These are phyloP conservation scores for Calonectria pseudoreteaudii DNA, from an alignment of 2,329 filamentous ascomycete genomes.

Conservation along the genomic window DNA sequence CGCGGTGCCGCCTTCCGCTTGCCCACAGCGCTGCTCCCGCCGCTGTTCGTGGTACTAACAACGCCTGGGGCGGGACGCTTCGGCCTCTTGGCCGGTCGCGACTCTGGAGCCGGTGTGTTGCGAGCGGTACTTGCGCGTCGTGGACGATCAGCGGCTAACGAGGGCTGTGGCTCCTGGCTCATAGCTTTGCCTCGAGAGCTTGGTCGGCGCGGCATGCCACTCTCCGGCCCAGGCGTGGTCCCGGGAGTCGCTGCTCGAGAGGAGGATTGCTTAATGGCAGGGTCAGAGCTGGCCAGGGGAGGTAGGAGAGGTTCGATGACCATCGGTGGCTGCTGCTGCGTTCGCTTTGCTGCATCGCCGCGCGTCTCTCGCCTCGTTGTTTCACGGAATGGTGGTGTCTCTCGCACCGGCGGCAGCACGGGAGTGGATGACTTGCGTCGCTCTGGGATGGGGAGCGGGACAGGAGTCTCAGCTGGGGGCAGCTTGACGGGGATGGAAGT, in stretches of 20 bases:
- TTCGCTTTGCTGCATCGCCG: constrained; percentile 56
- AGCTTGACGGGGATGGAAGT: constrained; percentile 47
- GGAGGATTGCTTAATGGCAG: constrained; percentile 43
- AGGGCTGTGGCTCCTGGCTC: constrained; percentile 63
- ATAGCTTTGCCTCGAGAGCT: constrained; percentile 64
- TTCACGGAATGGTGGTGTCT: constrained; percentile 41
- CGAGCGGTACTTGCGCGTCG: constrained; percentile 68
- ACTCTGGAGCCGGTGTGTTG: constrained; percentile 67
- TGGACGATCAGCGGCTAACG: constrained; percentile 64
- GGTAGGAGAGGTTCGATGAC: constrained; percentile 26
- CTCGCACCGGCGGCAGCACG: constrained; percentile 45
- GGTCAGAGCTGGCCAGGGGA: constrained; percentile 32
- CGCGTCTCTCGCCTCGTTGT: constrained; percentile 59
- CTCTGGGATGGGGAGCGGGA: constrained; percentile 51
- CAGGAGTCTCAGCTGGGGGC: constrained; percentile 50
- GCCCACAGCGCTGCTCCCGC: constrained; percentile 75
- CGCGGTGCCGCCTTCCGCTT: constrained; percentile 77
- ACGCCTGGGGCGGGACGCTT: constrained; percentile 80
- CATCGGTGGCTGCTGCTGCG: constrained; percentile 47
- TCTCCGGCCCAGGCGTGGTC: constrained; percentile 50
- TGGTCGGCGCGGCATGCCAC: constrained; percentile 55
- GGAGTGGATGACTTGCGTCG: constrained; percentile 47
- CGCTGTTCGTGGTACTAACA: constrained; percentile 72
- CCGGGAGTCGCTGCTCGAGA: constrained; percentile 51
- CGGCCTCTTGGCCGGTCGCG: constrained; percentile 65